Evolutionary conservation across 2,329 filamentous ascomycete genomes (phyloP).

Genomic region (Botrytis porri): DNA sequence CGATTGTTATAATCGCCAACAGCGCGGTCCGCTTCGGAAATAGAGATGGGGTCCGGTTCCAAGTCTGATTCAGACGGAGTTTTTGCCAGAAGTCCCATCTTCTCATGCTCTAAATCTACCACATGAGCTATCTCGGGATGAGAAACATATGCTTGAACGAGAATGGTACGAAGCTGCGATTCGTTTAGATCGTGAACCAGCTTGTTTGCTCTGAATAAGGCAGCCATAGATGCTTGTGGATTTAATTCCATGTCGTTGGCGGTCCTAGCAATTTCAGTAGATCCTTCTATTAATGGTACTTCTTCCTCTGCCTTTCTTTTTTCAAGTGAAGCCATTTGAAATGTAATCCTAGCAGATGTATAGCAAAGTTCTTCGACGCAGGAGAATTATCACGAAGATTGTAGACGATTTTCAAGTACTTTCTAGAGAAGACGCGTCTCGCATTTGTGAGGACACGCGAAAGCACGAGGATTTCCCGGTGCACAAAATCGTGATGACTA

Average conservation of each 20-base stretch:
- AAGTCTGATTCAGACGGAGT: background rate
- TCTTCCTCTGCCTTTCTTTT: constrained; percentile 10
- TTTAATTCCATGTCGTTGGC: background rate
- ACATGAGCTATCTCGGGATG: constrained; percentile 9
- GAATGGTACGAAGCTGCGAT: constrained; percentile 17
- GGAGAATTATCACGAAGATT: background rate
- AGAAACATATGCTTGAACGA: constrained; percentile 17
- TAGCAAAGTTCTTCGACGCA: background rate
- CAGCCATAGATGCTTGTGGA: constrained; percentile 7
- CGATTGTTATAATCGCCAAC: background rate
- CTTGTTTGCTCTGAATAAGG: constrained; percentile 16
- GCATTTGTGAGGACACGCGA: background rate
- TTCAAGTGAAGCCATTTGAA: background rate
- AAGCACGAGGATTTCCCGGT: background rate
- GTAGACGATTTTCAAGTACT: background rate
- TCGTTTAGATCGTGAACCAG: constrained; percentile 15
- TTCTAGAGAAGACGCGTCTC: background rate
- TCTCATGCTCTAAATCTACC: constrained; percentile 14
- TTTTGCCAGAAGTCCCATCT: constrained; percentile 7
- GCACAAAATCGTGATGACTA: background rate
- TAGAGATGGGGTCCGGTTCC: background rate
- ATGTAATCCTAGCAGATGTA: background rate
- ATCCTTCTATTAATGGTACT: background rate
- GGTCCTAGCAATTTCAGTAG: background rate
- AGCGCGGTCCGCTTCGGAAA: background rate